Conservation (phyloP, 345 rosid species). For the Euphorbia lathyris region DNA sequence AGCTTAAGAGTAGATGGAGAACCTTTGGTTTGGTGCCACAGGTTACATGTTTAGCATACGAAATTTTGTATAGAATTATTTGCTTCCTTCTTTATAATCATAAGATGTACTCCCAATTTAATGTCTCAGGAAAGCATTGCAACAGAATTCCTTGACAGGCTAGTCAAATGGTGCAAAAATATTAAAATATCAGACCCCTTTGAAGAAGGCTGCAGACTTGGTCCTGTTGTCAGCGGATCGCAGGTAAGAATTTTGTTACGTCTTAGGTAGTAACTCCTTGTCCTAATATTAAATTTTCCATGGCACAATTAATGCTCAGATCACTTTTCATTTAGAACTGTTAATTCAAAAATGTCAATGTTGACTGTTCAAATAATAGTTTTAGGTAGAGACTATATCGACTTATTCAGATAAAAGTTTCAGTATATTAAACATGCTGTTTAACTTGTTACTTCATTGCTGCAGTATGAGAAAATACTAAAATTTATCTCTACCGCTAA, state of each 20-base stretch:
- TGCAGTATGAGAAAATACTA: constrained; percentile 74
- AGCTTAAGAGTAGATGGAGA: background rate
- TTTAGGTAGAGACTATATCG: background rate
- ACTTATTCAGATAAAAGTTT: background rate
- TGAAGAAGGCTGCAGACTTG: constrained; percentile 92
- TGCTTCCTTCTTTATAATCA: background rate
- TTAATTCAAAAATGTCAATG: background rate
- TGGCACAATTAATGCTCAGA: background rate
- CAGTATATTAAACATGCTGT: background rate
- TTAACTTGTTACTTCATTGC: constrained; percentile 16
- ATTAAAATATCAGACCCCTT: constrained; percentile 89
- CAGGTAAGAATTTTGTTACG: constrained; percentile 50
- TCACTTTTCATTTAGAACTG: background rate
- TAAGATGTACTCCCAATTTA: constrained; percentile 4
- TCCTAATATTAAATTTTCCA: background rate
- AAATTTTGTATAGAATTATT: constrained; percentile 1
- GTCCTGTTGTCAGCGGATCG: constrained; percentile 78
- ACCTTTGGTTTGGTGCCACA: background rate
- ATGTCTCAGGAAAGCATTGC: constrained; percentile 75
- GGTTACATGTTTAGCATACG: background rate
- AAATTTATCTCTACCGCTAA: constrained; percentile 80
- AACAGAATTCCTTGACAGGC: constrained; percentile 56
- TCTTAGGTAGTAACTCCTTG: background rate
- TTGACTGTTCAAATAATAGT: background rate
- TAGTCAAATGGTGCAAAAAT: constrained; percentile 74